A percentile compares a stretch with the other conserved stretches of the same genome.
phyloP scores from a whole-genome alignment of 345 rosid species.

The Populus euphratica region DNA sequence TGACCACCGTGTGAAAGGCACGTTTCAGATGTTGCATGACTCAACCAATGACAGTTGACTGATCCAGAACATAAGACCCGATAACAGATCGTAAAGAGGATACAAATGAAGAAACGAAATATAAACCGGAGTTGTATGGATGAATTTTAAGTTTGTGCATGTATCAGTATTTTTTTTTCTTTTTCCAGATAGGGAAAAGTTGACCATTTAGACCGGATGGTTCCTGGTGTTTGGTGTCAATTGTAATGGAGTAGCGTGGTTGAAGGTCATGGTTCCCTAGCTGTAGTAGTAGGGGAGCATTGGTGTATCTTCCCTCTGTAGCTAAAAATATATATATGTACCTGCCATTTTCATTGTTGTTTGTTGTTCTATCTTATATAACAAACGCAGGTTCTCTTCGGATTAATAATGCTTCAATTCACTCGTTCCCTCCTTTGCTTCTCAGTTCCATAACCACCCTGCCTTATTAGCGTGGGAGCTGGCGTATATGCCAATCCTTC shows the following conservation, averaged over 20 bases:
- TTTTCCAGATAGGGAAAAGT: not conserved
- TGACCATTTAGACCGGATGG: not conserved
- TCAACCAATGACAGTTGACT: conserved; percentile 27
- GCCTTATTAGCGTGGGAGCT: not conserved
- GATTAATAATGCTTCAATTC: not conserved
- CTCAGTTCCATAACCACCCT: not conserved
- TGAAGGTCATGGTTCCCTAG: not conserved
- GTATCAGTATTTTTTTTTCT: not conserved
- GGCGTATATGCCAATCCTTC: not conserved
- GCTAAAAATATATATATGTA: conserved; percentile 2
- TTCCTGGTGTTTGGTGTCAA: not conserved
- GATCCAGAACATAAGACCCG: not conserved
- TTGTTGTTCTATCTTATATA: not conserved
- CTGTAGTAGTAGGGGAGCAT: not conserved
- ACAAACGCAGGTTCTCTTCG: conserved; percentile 1
- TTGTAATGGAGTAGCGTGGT: not conserved
- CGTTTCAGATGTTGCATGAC: conserved; percentile 35
- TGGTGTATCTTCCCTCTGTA: conserved; percentile 7
- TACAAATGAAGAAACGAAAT: not conserved
- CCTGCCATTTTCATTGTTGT: conserved; percentile 3
- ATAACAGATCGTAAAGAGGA: not conserved
- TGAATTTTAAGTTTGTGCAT: not conserved
- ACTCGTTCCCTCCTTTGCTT: not conserved
- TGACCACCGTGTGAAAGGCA: conserved; percentile 30
- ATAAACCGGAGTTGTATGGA: not conserved